Conservation (phyloP, 1,284 basidiomycete species). For the Ganoderma leucocontextum region DNA sequence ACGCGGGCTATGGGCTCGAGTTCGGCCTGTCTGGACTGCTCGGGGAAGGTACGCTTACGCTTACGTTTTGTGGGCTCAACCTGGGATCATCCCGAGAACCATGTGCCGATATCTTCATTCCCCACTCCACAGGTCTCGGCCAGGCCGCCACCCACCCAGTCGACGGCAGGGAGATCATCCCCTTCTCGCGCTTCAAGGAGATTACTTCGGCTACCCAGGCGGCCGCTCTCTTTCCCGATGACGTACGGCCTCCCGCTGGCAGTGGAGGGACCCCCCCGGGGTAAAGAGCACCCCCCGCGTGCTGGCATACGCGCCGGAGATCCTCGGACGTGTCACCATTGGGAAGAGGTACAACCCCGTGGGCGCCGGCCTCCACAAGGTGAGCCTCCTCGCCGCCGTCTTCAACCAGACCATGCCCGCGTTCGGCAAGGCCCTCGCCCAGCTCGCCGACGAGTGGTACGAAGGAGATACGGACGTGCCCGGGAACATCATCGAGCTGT, state of each 20-base stretch:
- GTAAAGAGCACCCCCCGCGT: neutral
- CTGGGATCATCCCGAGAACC: neutral
- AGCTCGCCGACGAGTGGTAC: neutral
- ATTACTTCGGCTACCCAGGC: neutral
- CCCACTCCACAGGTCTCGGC: neutral
- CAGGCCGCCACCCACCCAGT: neutral
- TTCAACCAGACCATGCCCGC: neutral
- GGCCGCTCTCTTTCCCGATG: neutral
- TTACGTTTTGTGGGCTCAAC: neutral
- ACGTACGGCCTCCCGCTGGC: neutral
- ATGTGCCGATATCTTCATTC: neutral
- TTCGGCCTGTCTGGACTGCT: constrained; percentile 69
- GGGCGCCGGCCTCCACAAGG: neutral
- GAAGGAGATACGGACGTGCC: neutral
- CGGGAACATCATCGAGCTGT: neutral
- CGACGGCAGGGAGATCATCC: neutral
- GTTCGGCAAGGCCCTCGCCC: neutral
- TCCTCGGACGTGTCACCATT: neutral
- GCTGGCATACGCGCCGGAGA: neutral
- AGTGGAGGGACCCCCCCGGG: neutral
- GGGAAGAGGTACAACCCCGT: neutral
- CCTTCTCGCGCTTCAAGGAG: neutral
- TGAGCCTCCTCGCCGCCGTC: neutral
- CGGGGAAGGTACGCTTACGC: constrained; percentile 57
- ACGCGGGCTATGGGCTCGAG: constrained; percentile 68